Evolutionary conservation across 768 basidiomycete species (phyloP).

Genomic region (Suillus ampliporus): DNA sequence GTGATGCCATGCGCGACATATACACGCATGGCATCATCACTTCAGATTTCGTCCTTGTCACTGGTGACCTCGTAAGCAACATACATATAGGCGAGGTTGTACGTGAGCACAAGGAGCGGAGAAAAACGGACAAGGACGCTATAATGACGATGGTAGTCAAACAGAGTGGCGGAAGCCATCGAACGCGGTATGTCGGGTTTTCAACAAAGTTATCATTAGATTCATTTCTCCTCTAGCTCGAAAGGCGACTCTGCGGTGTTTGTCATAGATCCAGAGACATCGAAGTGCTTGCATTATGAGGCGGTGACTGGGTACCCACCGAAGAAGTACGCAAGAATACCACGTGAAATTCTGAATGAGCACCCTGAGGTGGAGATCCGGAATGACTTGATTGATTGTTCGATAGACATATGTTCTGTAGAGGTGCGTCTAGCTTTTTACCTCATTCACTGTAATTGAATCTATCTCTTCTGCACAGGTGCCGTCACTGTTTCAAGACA

Average conservation of each 20-base stretch:
- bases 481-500: conserved; percentile 96
- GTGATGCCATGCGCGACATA: conserved; percentile 93
- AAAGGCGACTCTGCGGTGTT: conserved; percentile 78
- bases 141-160: conserved; percentile 97
- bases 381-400: conserved; percentile 87
- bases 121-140: conserved; percentile 87
- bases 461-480: conserved; percentile 56
- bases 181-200: conserved; percentile 63
- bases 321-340: conserved; percentile 64
- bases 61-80: conserved; percentile 93
- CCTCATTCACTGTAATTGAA: conserved; percentile 3
- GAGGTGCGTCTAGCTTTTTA: conserved; percentile 59
- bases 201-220: neutral
- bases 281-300: conserved; percentile 87
- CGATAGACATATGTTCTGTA: conserved; percentile 92
- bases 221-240: conserved; percentile 49
- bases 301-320: conserved; percentile 73
- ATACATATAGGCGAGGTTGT: conserved; percentile 90
- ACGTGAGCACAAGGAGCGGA: conserved; percentile 83
- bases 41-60: conserved; percentile 89
- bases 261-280: conserved; percentile 75
- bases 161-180: conserved; percentile 71
- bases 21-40: conserved; percentile 92
- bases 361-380: conserved; percentile 87
- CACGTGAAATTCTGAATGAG: conserved; percentile 73